A percentile compares a stretch with the other conserved stretches of the same genome.
Conservation (phyloP, 805 yeast species). For the Starmera quercuum region DNA sequence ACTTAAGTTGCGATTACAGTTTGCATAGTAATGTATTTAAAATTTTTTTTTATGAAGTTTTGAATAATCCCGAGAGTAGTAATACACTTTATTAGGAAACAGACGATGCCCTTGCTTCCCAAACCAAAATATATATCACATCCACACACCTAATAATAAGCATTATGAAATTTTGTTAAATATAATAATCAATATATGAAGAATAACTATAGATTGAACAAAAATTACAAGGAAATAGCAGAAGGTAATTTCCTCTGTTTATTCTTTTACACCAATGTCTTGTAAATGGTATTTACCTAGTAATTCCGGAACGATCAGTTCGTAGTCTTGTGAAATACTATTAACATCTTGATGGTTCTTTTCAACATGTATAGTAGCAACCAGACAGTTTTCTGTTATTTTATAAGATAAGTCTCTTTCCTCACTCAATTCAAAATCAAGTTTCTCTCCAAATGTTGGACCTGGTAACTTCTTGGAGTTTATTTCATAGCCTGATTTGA, state of each 20-base stretch:
- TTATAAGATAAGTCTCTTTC: slow-evolving; percentile 43
- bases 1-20: no score
- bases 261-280: slow-evolving; percentile 13
- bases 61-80: no score
- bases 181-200: no score
- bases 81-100: no score
- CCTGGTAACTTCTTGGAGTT: slow-evolving; percentile 34
- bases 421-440: slow-evolving; percentile 11
- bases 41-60: no score
- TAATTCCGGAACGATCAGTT: slow-evolving; percentile 61
- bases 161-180: no score
- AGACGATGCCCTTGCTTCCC: no score
- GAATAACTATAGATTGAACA: no score
- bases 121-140: no score
- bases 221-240: no score
- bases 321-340: slow-evolving; percentile 57
- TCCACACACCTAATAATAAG: no score
- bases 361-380: slow-evolving; percentile 71
- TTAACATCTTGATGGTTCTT: slow-evolving; percentile 38
- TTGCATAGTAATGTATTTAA: no score
- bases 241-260: not conserved
- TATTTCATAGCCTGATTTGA: slow-evolving; percentile 18
- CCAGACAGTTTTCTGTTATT: slow-evolving; percentile 46
- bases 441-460: slow-evolving; percentile 19
- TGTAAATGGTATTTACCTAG: slow-evolving; percentile 11